Evolutionary conservation across 2,329 filamentous ascomycete genomes (phyloP).

Genomic region (Scedosporium aurantiacum): DNA sequence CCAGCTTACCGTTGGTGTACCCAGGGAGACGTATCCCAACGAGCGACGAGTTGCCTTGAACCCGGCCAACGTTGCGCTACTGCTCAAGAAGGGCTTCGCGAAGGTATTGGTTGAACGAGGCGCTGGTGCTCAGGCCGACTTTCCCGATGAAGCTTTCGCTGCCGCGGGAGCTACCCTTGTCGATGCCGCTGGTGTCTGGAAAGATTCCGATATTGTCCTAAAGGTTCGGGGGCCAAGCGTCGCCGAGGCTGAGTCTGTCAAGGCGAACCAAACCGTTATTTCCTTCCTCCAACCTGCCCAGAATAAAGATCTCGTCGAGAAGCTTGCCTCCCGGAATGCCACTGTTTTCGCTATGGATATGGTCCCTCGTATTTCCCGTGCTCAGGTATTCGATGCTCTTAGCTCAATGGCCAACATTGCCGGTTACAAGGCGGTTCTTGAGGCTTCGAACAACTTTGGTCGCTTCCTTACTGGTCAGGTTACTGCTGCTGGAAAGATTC

Average conservation of each 20-base stretch:
- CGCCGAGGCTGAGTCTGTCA: conserved; percentile 58
- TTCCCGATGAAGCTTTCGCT: conserved; percentile 66
- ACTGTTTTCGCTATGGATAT: conserved; percentile 87
- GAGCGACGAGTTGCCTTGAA: conserved; percentile 79
- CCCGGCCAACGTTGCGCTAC: conserved; percentile 67
- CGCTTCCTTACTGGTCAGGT: conserved; percentile 82
- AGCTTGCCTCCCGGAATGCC: conserved; percentile 57
- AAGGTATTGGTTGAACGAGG: conserved; percentile 69
- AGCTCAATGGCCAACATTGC: conserved; percentile 93
- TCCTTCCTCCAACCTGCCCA: conserved; percentile 76
- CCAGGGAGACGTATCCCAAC: conserved; percentile 64
- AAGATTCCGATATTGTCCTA: conserved; percentile 64
- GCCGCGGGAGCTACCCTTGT: conserved; percentile 69
- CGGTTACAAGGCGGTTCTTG: conserved; percentile 82
- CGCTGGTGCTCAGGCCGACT: conserved; percentile 67
- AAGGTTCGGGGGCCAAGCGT: conserved; percentile 70
- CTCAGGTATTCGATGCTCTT: conserved; percentile 78
- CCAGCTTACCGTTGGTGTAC: conserved; percentile 65
- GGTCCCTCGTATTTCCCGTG: conserved; percentile 80
- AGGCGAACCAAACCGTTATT: conserved; percentile 61
- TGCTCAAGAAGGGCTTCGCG: conserved; percentile 77
- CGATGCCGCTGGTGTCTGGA: conserved; percentile 58
- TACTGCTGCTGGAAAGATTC: conserved; percentile 82
- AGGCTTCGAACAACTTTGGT: conserved; percentile 82
- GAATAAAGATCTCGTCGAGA: conserved; percentile 65